Base-by-base conservation (phyloP, 176 grass and related monocot genomes). In the Elaeis guineensis region DNA sequence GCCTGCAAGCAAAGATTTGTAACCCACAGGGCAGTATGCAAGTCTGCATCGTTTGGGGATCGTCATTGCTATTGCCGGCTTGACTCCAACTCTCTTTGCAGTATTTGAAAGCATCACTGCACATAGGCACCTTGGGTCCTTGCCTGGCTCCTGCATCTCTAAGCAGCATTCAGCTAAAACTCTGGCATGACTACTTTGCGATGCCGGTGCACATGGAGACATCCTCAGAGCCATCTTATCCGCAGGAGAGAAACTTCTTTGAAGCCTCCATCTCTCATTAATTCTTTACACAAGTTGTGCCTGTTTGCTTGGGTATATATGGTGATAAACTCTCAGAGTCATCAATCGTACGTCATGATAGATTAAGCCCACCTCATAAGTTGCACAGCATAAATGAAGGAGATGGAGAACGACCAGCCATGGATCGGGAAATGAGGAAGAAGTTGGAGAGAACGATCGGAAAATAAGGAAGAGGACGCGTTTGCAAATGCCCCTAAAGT, bases 41-140 rank as follows among this genome's bases (percentile, higher is more conserved):
- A 96, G 49, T 74, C 79, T 89, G 83, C 86, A 90, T 57, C 86
- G 78, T 69, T 96, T 96, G 53, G 83, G 86, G 25, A 96, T 90
- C 23, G 83, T 85, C 54, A 96, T 82, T 57, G 91, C 91, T 6
- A 96, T 63, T 17, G 70, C 75, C 1, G 86, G 91, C 60, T 87
- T 90, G 52, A 87, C 82, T 21, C 86, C 86, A 21, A 78, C 80
- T 15, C 52, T 71, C 23, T 77, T 77, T 0, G 86, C 86, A 1
- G 86, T 90, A 75, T 49, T 49, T 4, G 86, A 96, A 21, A 96
- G 91, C 80, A 96, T 80, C 28, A 90, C 83, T 23, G 91, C 80
- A 56, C 91, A 90, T 3, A 96, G 72, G 69, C 91, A 90, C 17
- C 75, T 70, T 18, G 86, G 80, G 75, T 69, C 87, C 28, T 67